Conservation (phyloP, 306 rosid species). For the Gleditsia sinensis region DNA sequence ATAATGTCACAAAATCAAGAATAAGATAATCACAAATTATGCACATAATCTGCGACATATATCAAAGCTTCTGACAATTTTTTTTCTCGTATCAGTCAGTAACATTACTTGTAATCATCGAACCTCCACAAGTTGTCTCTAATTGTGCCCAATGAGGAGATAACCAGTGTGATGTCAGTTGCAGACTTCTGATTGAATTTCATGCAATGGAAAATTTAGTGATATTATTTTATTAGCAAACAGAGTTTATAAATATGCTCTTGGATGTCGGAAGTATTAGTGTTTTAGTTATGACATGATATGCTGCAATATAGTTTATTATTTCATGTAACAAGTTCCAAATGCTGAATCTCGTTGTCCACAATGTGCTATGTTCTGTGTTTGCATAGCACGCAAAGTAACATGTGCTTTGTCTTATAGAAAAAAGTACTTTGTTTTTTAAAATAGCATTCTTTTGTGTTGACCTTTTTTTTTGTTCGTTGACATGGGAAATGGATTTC, state of each 20-base stretch:
- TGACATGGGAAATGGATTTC: constrained; percentile 48
- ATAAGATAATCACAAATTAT: too few species aligned
- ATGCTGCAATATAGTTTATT: constrained; percentile 5
- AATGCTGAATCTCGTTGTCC: constrained; percentile 9
- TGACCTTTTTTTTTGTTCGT: constrained; percentile 27
- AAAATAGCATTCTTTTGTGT: constrained; percentile 2
- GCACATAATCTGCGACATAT: too few species aligned
- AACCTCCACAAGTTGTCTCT: background rate
- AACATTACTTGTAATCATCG: background rate
- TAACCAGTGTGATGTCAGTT: background rate
- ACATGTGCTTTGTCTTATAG: constrained; percentile 16
- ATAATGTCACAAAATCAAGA: too few species aligned
- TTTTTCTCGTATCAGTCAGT: constrained; percentile 1
- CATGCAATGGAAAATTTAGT: constrained; percentile 6
- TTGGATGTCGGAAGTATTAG: background rate
- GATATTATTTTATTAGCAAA: background rate
- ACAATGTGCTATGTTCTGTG: background rate
- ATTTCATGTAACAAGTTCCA: constrained; percentile 4
- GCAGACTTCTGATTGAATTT: constrained; percentile 6
- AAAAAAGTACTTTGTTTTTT: background rate
- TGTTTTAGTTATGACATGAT: constrained; percentile 6
- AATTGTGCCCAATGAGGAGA: background rate
- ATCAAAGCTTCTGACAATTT: too few species aligned
- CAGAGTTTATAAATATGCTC: background rate
- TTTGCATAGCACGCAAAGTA: constrained; percentile 12